Base-by-base conservation (phyloP, 257 asterid genomes). In the Fraxinus excelsior region DNA sequence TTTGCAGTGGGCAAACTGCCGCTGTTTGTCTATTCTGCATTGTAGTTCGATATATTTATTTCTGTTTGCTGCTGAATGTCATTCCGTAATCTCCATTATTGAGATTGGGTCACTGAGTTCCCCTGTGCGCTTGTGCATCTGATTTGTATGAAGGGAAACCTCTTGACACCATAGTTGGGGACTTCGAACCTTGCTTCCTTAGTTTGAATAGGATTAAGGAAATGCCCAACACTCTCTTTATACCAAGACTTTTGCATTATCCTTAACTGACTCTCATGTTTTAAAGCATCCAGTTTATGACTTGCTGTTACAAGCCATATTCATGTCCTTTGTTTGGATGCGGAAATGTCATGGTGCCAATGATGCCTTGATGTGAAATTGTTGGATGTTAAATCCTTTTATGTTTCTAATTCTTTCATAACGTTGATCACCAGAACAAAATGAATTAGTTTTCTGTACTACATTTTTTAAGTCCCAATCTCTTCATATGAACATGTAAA, bases 221-320 rank as follows among this genome's bases (percentile, higher is more conserved):
- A 75, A 81, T 71, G 78, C 81, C 62, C 51, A 67, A 70, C 70
- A 26, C 29, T 21, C 74, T 72, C 74, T 66, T 81, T 53, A 26
- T 40, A 32, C 65, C 75, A 78, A 32, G 44, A 73, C 19, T 67
- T 64, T 28, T 72, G 82, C 74, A 25, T 31, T 13, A 49, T 21
- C 67, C 73, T 65, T 7, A 74, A 49, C 42, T 70, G 78, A 37
- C 44, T 38, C 14, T 26, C 72, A 66, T 49, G 74, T 70, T 67
- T 51, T 58, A 58, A 58, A 58, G 66, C 71, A 82, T 21, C 34
- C 62, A 67, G 16, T 21, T 71, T 28, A 11, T 76, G 38, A n/a
- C 49, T 42, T 42, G 21, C 7, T 18, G 62, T 51, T 5, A 18
- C 25, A 51, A 51, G 62, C 9, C 5, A 3, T 5, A 51, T 18